Conservation (phyloP, 73 alveolate species). For the Paramecium biaurelia region DNA sequence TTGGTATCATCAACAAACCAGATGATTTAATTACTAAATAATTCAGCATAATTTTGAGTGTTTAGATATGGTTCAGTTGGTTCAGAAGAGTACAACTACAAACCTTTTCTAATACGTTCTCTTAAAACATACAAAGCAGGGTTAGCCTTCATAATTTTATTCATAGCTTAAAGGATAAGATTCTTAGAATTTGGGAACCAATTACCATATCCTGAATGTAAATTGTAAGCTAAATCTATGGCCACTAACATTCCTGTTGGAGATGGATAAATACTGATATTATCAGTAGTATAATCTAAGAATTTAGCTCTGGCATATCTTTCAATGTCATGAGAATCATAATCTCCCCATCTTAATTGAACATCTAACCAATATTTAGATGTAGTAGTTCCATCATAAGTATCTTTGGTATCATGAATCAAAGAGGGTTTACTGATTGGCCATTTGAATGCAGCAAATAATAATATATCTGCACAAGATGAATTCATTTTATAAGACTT, state of each 20-base stretch:
- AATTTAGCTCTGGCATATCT: conserved; percentile 99
- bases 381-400: conserved; percentile 96
- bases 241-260: conserved; percentile 99
- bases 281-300: conserved; percentile 99
- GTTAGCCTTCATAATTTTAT: conserved; percentile 98
- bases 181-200: conserved; percentile 98
- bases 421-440: conserved; percentile 97
- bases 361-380: conserved; percentile 99
- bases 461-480: conserved; percentile 99
- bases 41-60: conserved; percentile 98
- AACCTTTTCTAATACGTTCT: conserved; percentile 99
- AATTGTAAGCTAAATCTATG: conserved; percentile 98
- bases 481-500: conserved; percentile 99
- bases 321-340: conserved; percentile 99
- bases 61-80: conserved; percentile 99
- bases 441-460: conserved; percentile 99
- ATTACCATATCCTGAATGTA: conserved; percentile 99
- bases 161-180: conserved; percentile 97
- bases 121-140: conserved; percentile 99
- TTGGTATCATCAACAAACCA: conserved; percentile 99
- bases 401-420: conserved; percentile 95
- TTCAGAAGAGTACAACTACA: conserved; percentile 98
- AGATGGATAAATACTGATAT: conserved; percentile 98
- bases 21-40: conserved; percentile 96
- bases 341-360: conserved; percentile 99